A percentile compares a stretch with the other conserved stretches of the same genome.
Evolutionary conservation across 2,329 filamentous ascomycete genomes (phyloP).

Genomic region (Aureobasidium melanogenum): DNA sequence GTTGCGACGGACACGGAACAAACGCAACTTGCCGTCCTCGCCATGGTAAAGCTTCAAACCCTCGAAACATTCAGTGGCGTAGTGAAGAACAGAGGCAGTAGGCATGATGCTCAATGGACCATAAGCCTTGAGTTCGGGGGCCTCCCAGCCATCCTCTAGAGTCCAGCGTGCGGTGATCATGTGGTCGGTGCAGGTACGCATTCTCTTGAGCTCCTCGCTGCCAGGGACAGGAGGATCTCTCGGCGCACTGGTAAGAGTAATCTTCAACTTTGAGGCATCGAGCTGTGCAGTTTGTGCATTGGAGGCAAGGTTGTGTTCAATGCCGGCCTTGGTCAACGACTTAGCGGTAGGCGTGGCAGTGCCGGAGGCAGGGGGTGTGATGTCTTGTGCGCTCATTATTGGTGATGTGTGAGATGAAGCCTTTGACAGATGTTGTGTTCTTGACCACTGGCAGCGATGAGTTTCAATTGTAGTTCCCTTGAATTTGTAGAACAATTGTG

Average conservation of each 20-base stretch:
- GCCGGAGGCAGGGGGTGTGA: slow-evolving; percentile 28
- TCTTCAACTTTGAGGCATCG: slow-evolving; percentile 35
- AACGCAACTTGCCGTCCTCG: slow-evolving; percentile 60
- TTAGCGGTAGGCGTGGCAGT: slow-evolving; percentile 27
- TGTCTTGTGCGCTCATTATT: slow-evolving; percentile 24
- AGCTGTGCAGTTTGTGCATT: slow-evolving; percentile 28
- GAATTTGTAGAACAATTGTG: neutral
- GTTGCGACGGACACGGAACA: slow-evolving; percentile 72
- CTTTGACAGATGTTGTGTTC: neutral
- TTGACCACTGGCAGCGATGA: neutral
- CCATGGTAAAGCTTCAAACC: slow-evolving; percentile 66
- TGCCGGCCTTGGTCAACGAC: slow-evolving; percentile 28
- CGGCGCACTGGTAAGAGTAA: slow-evolving; percentile 32
- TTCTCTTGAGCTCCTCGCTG: slow-evolving; percentile 30
- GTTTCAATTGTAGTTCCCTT: neutral
- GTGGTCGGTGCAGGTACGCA: slow-evolving; percentile 64
- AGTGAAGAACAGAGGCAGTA: slow-evolving; percentile 73
- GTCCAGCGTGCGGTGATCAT: slow-evolving; percentile 73
- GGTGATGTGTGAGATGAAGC: neutral
- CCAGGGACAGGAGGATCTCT: slow-evolving; percentile 33
- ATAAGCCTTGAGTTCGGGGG: slow-evolving; percentile 67
- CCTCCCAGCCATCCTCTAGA: slow-evolving; percentile 56
- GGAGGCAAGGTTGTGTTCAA: slow-evolving; percentile 28
- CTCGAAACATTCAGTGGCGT: slow-evolving; percentile 87
- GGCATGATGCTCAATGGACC: slow-evolving; percentile 71